Percentiles rank a stretch among this genome's conserved stretches.
Evolutionary conservation across 2,329 filamentous ascomycete species (phyloP).

Genomic region (Apiospora aurea): DNA sequence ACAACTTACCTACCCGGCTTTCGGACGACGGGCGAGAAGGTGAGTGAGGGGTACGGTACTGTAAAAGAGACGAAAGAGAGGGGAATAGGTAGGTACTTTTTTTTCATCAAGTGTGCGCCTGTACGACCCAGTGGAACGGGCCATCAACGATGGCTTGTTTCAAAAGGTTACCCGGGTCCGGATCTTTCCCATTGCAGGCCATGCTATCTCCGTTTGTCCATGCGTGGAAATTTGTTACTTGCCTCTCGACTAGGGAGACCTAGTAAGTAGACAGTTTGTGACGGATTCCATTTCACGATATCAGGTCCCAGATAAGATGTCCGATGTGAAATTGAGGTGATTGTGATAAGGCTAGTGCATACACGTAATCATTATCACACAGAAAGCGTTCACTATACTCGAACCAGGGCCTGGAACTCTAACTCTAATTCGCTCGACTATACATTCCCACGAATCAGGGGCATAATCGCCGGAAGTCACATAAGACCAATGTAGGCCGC

Average conservation of each 20-base stretch:
- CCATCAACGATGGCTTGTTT: constrained; percentile 18
- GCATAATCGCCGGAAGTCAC: constrained; percentile 12
- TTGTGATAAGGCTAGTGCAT: not conserved
- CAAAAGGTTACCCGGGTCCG: constrained; percentile 8
- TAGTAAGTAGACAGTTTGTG: not conserved
- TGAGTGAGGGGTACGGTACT: not conserved
- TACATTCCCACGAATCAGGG: not conserved
- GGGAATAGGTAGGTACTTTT: not conserved
- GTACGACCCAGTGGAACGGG: constrained; percentile 9
- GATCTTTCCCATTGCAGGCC: constrained; percentile 5
- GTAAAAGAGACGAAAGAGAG: not conserved
- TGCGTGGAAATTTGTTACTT: not conserved
- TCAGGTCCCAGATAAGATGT: not conserved
- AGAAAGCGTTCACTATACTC: not conserved
- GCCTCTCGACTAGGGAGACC: not conserved
- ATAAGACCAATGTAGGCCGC: constrained; percentile 13
- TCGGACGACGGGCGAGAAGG: not conserved
- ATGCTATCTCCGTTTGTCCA: constrained; percentile 10
- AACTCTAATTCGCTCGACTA: constrained; percentile 8
- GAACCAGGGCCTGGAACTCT: not conserved
- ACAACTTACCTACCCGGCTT: constrained; percentile 10
- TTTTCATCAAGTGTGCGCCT: not conserved
- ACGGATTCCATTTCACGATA: not conserved
- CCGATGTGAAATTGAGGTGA: not conserved
- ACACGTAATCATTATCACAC: too few relatives aligned